phyloP scores from a whole-genome alignment of 495 filamentous ascomycete genomes.

The Penicillium tannophilum region DNA sequence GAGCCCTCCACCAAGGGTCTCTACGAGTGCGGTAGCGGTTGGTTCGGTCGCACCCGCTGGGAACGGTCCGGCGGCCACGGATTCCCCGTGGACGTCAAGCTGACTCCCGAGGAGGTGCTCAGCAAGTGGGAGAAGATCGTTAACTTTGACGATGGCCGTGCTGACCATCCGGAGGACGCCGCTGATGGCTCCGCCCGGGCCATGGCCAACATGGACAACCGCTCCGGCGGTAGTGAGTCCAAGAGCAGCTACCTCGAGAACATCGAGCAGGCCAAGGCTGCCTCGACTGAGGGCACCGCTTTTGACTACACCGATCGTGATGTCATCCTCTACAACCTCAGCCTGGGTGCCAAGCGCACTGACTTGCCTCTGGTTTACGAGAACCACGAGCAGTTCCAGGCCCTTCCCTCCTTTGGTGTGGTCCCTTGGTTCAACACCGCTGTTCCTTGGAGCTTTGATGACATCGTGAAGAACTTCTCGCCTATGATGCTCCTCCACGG shows the following conservation, averaged over 20 bases:
- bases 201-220: conserved; percentile 90
- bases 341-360: conserved; percentile 89
- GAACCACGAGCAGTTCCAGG: conserved; percentile 86
- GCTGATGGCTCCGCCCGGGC: conserved; percentile 80
- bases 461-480: conserved; percentile 90
- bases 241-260: conserved; percentile 59
- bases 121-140: conserved; percentile 77
- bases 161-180: conserved; percentile 82
- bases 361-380: conserved; percentile 89
- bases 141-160: conserved; percentile 86
- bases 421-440: conserved; percentile 88
- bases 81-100: conserved; percentile 85
- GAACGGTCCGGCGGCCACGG: conserved; percentile 88
- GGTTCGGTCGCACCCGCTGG: conserved; percentile 91
- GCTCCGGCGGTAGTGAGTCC: conserved; percentile 48
- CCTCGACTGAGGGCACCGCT: conserved; percentile 70
- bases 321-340: conserved; percentile 93
- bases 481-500: conserved; percentile 99
- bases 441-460: conserved; percentile 75
- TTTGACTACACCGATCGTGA: conserved; percentile 85
- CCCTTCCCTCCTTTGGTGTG: conserved; percentile 91
- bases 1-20: conserved; percentile 82
- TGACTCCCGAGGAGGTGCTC: conserved; percentile 85
- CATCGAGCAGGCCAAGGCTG: conserved; percentile 76
- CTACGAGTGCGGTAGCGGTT: conserved; percentile 96